phyloP scores from a whole-genome alignment of 345 rosid genomes.

The Aquilaria malaccensis region DNA sequence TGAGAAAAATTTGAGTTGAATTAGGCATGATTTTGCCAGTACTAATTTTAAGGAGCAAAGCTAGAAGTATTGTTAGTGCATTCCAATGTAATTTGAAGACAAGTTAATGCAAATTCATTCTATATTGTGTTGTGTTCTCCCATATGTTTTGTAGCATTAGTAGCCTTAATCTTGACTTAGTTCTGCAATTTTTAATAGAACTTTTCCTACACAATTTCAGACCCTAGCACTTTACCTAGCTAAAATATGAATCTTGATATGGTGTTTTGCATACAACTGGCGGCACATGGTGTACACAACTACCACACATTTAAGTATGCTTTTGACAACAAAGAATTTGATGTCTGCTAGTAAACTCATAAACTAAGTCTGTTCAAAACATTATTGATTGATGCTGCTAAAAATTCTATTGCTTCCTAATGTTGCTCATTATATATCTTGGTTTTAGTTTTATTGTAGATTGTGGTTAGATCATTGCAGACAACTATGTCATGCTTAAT shows the following conservation, averaged over 20 bases:
- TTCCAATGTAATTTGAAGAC: too few relatives aligned
- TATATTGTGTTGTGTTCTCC: too few relatives aligned
- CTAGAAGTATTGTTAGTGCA: too few relatives aligned
- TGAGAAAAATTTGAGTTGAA: too few relatives aligned
- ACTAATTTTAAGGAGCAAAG: too few relatives aligned
- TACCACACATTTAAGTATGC: constrained; percentile 95
- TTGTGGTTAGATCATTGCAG: constrained; percentile 99
- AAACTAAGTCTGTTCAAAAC: constrained; percentile 1
- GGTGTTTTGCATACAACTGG: constrained; percentile 98
- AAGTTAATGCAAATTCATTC: too few relatives aligned
- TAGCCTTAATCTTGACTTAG: neutral
- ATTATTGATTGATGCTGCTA: constrained; percentile 9
- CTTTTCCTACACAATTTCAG: too few relatives aligned
- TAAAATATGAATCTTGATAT: constrained; percentile 31
- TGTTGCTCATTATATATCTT: constrained; percentile 2
- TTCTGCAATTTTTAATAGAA: neutral
- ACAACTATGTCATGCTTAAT: constrained; percentile 96
- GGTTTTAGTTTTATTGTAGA: constrained; percentile 91
- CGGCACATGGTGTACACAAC: constrained; percentile 94
- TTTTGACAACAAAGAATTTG: constrained; percentile 87
- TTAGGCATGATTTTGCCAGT: too few relatives aligned
- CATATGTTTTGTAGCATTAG: too few relatives aligned
- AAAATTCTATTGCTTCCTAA: neutral
- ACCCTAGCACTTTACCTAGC: neutral
- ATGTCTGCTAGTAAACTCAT: constrained; percentile 71